Evolutionary conservation across 2,329 filamentous ascomycete genomes (phyloP), one percentile per base, ranked within the genome.

Genomic region (Fusarium mundagurra): DNA sequence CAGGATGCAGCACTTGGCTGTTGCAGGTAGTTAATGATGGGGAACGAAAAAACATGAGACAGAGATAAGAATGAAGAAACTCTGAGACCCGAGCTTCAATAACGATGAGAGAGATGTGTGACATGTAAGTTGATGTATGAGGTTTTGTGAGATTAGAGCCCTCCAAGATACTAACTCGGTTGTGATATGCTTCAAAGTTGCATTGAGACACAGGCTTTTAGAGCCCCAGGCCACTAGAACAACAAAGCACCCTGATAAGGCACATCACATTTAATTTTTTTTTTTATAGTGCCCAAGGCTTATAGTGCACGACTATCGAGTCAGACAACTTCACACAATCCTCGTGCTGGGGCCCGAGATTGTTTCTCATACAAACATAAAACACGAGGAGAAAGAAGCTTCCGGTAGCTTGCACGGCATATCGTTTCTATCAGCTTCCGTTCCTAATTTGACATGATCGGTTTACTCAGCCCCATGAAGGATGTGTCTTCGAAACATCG

Each of bases 21-120:
- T 54, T 59, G 48, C 31, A 43, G 54, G 29, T 36, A 74, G 53
- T 66, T 72, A 74, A 74, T 74, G 71, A 74, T 47, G 64, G 57
- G 29, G 72, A 71, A 71, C 33, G 66, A 61, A 47, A 59, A 57
- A 74, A 55, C 54, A 62, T n/a, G 39, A 61, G 60, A 39, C 61
- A 55, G 59, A 61, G 43, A 72, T 33, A 72, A 74, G 58, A 72
- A 74, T 62, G 39, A 66, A 39, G 59, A 47, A 53, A 50, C 68
- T 53, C 53, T 60, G 50, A 61, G 47, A 31, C 43, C 47, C 22
- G 54, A 18, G n/a, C 34, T 34, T 38, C n/a, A 44, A 36, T 31
- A 22, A 12, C 16, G n/a, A 47, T 36, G 41, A 36, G 31, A 58
- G 39, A 27, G 18, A 22, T 34, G 22, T 45, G 29, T 38, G n/a